Conservation (phyloP, 495 filamentous ascomycete species). For the Bryoglossum gracile region DNA sequence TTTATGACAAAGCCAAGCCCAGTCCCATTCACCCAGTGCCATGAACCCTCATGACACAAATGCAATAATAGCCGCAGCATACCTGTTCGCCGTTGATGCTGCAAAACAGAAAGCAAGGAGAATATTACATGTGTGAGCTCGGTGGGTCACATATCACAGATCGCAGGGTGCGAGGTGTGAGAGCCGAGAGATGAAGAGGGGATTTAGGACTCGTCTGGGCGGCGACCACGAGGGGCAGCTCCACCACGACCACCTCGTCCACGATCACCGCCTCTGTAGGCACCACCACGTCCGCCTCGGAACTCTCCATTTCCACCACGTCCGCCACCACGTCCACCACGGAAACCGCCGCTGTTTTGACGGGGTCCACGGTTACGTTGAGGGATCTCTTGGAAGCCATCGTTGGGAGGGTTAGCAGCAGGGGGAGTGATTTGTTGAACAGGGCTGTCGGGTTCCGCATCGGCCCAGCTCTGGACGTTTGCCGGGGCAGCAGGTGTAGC, state of each 20-base stretch:
- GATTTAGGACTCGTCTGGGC: constrained; percentile 22
- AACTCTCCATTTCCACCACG: constrained; percentile 39
- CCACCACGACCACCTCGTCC: constrained; percentile 31
- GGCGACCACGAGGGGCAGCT: constrained; percentile 17
- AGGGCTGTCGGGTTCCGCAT: constrained; percentile 48
- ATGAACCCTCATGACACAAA: constrained; percentile 23
- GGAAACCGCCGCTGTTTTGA: constrained; percentile 19
- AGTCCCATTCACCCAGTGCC: constrained; percentile 14
- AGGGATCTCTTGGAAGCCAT: constrained; percentile 70
- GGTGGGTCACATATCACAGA: not conserved
- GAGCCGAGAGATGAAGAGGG: not conserved
- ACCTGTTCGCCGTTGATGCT: constrained; percentile 24
- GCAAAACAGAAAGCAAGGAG: constrained; percentile 22
- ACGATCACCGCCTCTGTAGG: constrained; percentile 37
- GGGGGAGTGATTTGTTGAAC: constrained; percentile 26
- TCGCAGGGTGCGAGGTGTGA: not conserved
- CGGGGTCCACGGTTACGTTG: constrained; percentile 41
- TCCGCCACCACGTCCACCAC: constrained; percentile 51
- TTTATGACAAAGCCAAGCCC: constrained; percentile 11
- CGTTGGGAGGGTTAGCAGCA: constrained; percentile 32
- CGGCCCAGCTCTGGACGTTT: constrained; percentile 59
- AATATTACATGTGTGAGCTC: constrained; percentile 16
- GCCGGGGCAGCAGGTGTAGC: constrained; percentile 49
- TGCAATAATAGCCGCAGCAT: constrained; percentile 20
- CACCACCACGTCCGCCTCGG: constrained; percentile 46